Evolutionary conservation across 306 rosid species (phyloP).

Genomic region (Dalbergia cultrata): DNA sequence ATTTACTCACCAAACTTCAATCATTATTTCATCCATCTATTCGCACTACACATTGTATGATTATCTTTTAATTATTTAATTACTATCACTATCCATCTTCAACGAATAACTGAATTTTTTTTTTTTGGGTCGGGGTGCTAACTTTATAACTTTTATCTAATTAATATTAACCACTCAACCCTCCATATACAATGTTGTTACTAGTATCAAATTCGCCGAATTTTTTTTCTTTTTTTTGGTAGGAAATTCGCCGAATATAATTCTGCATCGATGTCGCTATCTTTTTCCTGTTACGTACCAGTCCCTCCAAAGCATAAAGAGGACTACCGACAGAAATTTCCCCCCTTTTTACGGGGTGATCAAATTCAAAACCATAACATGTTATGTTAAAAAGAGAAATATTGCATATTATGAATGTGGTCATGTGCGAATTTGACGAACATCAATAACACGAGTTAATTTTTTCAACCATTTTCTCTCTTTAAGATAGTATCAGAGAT

Average conservation of each 20-base stretch:
- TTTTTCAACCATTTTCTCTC: no score
- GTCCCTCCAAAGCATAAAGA: neutral
- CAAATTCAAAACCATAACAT: neutral
- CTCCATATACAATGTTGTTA: neutral
- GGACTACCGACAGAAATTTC: neutral
- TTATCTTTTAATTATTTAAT: neutral
- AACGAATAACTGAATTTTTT: neutral
- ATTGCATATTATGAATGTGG: no score
- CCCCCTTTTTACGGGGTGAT: neutral
- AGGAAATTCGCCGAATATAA: no score
- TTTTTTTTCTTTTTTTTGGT: no score
- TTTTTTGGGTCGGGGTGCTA: no score
- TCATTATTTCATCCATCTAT: neutral
- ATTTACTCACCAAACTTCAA: neutral
- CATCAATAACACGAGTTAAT: no score
- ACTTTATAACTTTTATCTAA: no score
- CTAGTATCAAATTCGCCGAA: no score
- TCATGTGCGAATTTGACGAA: no score
- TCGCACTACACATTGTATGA: neutral
- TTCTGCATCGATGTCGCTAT: neutral
- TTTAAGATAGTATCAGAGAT: no score
- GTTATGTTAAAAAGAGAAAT: no score
- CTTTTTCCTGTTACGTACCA: neutral
- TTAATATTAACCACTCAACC: neutral
- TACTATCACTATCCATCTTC: neutral